phyloP scores from a whole-genome alignment of 768 basidiomycete genomes.

The Mycena polygramma region DNA sequence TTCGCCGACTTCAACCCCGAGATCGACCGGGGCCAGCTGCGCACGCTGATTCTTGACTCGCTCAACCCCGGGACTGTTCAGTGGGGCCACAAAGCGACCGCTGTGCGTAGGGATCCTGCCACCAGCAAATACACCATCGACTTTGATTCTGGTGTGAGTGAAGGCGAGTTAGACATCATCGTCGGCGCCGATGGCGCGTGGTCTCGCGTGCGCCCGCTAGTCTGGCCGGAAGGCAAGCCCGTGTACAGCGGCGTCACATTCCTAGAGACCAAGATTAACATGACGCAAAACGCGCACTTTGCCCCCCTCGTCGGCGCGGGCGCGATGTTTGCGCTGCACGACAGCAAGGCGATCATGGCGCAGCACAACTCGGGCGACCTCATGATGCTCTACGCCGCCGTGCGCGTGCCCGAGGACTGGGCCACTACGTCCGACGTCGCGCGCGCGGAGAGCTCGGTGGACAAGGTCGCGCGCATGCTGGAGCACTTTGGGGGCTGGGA shows the following conservation, averaged over 20 bases:
- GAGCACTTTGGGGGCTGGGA: slow-evolving; percentile 30
- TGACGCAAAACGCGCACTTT: slow-evolving; percentile 34
- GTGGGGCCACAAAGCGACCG: slow-evolving; percentile 31
- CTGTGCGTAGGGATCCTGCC: slow-evolving; percentile 7
- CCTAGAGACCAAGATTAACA: slow-evolving; percentile 25
- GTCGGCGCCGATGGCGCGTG: slow-evolving; percentile 37
- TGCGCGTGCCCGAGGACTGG: slow-evolving; percentile 31
- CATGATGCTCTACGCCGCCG: slow-evolving; percentile 41
- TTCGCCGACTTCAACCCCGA: slow-evolving; percentile 30
- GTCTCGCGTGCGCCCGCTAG: slow-evolving; percentile 47
- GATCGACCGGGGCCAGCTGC: slow-evolving; percentile 35
- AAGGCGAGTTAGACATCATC: slow-evolving; percentile 13
- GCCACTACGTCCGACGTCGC: slow-evolving; percentile 22
- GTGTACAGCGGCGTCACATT: slow-evolving; percentile 44
- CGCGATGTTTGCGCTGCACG: slow-evolving; percentile 40
- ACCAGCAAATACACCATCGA: slow-evolving; percentile 16
- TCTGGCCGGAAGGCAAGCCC: slow-evolving; percentile 44
- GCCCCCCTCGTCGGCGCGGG: slow-evolving; percentile 42
- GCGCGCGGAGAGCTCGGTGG: slow-evolving; percentile 10
- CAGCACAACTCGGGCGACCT: slow-evolving; percentile 49
- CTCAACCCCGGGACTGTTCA: slow-evolving; percentile 32
- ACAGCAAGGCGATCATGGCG: slow-evolving; percentile 44
- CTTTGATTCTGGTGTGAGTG: slow-evolving; percentile 40
- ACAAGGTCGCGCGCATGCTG: slow-evolving; percentile 10
- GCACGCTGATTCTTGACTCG: slow-evolving; percentile 40